Evolutionary conservation across 176 grass and related monocot species (phyloP).

Genomic region (Aegilops longissima): DNA sequence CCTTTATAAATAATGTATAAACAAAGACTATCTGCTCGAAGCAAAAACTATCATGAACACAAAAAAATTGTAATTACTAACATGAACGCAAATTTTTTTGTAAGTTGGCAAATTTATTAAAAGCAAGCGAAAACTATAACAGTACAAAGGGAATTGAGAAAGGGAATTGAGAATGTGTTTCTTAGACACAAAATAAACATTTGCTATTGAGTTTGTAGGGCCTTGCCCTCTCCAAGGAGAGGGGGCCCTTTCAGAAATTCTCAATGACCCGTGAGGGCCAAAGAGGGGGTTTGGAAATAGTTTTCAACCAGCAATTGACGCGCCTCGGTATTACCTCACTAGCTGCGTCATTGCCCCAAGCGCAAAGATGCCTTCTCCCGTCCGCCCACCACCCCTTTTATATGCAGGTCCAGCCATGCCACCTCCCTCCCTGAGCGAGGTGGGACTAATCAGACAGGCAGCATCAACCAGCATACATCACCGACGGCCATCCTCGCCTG

Average conservation of each 20-base stretch:
- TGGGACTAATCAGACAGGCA: conserved; percentile 2
- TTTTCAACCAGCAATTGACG: conserved; percentile 99
- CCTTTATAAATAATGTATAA: too few species aligned
- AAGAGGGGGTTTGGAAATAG: conserved; percentile 86
- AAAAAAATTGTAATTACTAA: too few species aligned
- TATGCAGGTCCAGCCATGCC: fast-evolving
- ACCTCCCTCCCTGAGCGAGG: neutral
- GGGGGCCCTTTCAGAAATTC: conserved; percentile 58
- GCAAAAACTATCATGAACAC: too few species aligned
- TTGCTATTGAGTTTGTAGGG: conserved; percentile 7
- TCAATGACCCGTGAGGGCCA: conserved; percentile 41
- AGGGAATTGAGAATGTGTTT: too few species aligned
- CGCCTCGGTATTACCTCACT: conserved; percentile 67
- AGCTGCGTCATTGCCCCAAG: conserved; percentile 99
- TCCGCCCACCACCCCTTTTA: too few species aligned
- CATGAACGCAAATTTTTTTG: too few species aligned
- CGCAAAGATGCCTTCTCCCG: conserved; percentile 31
- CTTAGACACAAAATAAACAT: too few species aligned
- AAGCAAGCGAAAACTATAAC: too few species aligned
- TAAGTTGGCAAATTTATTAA: too few species aligned
- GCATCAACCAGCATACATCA: neutral
- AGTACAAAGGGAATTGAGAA: too few species aligned
- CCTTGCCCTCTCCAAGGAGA: conserved; percentile 7
- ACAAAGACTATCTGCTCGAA: too few species aligned
- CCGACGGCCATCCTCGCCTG: neutral